Evolutionary conservation across 805 yeast genomes (phyloP).

Genomic region (Lipomyces starkeyi): DNA sequence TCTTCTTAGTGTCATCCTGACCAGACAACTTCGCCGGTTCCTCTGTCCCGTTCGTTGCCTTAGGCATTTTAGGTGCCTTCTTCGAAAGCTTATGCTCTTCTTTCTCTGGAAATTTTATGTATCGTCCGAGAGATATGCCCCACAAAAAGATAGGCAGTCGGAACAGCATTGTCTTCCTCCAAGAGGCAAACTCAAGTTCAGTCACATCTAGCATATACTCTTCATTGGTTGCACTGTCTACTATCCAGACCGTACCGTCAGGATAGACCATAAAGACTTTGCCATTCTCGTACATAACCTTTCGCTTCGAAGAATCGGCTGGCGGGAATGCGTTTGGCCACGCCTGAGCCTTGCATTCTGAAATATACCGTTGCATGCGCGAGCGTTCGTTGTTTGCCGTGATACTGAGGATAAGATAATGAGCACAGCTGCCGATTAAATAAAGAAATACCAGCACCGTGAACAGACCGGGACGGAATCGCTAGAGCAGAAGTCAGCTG

Average conservation of each 20-base stretch:
- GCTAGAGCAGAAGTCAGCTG: slow-evolving; percentile 41
- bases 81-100: slow-evolving; percentile 15
- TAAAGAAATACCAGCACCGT: slow-evolving; percentile 59
- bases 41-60: slow-evolving; percentile 17
- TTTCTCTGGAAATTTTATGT: slow-evolving; percentile 8
- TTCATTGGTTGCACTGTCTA: slow-evolving; percentile 27
- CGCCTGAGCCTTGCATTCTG: slow-evolving; percentile 45
- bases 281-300: slow-evolving; percentile 27
- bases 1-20: slow-evolving; percentile 12
- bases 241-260: slow-evolving; percentile 40
- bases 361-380: slow-evolving; percentile 51
- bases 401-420: slow-evolving; percentile 61
- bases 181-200: slow-evolving; percentile 44
- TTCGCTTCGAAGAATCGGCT: slow-evolving; percentile 36
- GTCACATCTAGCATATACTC: slow-evolving; percentile 44
- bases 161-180: slow-evolving; percentile 46
- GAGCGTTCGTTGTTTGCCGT: slow-evolving; percentile 62
- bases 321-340: slow-evolving; percentile 41
- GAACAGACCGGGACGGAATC: slow-evolving; percentile 70
- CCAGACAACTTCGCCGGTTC: neutral
- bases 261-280: slow-evolving; percentile 46
- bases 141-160: slow-evolving; percentile 39
- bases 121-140: slow-evolving; percentile 34
- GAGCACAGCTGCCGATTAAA: slow-evolving; percentile 60
- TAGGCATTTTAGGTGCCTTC: slow-evolving; percentile 31